A percentile compares a stretch with the other conserved stretches of the same genome.
These are phyloP conservation scores for Ganoderma leucocontextum DNA, from an alignment of 1,284 basidiomycete genomes.

Conservation along the genomic window DNA sequence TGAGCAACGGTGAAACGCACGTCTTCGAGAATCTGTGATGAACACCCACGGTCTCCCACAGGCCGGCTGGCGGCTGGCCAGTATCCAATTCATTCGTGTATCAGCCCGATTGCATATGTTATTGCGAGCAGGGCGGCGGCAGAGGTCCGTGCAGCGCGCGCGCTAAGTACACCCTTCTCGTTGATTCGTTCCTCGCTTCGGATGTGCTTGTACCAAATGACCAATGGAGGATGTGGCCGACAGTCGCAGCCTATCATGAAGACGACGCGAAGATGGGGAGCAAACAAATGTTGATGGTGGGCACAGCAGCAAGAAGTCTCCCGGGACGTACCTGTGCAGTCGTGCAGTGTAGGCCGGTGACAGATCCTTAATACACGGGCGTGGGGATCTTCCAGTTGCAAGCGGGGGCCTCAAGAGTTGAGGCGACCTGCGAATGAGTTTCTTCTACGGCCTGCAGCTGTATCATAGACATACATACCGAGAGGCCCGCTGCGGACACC, in stretches of 20 bases:
- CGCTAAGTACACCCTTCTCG: not conserved
- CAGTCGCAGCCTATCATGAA: not conserved
- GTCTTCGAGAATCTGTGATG: slow-evolving; percentile 1
- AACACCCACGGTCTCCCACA: not conserved
- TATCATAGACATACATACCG: not conserved
- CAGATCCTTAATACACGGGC: not conserved
- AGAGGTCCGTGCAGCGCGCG: too few relatives aligned
- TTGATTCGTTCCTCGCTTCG: not conserved
- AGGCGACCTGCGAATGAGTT: not conserved
- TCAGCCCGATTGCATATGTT: not conserved
- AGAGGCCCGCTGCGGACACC: not conserved
- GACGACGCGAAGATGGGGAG: not conserved
- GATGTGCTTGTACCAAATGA: not conserved
- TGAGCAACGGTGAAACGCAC: not conserved
- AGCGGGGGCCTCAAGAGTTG: not conserved
- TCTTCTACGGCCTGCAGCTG: not conserved
- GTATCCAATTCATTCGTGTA: not conserved
- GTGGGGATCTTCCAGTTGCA: not conserved
- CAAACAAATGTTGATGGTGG: slow-evolving; percentile 1
- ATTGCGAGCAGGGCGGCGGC: not conserved
- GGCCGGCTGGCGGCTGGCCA: not conserved
- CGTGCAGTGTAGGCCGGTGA: not conserved
- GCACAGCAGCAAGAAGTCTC: not conserved
- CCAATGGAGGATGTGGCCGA: not conserved
- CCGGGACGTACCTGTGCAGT: not conserved